Evolutionary conservation across 2,329 filamentous ascomycete species (phyloP), one percentile per base, ranked within the genome.

Genomic region (Xylariales sp.): DNA sequence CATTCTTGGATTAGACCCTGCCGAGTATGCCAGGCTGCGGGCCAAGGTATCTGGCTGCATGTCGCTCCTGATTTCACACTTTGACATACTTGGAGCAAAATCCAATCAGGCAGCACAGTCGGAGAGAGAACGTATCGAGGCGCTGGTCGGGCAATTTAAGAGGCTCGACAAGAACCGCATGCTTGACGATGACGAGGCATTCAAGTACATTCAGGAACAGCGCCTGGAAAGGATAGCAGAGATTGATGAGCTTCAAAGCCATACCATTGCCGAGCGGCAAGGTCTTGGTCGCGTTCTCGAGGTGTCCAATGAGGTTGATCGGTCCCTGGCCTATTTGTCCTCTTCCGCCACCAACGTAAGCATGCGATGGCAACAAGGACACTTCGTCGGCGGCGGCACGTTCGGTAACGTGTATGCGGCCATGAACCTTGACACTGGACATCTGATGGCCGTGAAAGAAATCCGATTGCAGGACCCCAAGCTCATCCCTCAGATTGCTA

Each of bases 361-460:
- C 32, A 80, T 97, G 67, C 84, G 93, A 49, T 98, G 93, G 93
- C 93, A 97, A 62, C 93, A 96, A 70, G 93, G 93, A n/a, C 88
- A 95, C 55, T 98, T 94, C 59, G 88, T 98, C 31, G 93, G 93
- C 38, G 91, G 93, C 39, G 93, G 93, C 51, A 96, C 91, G 0
- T 98, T 98, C 64, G 93, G 93, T 47, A 95, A 90, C 40, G 93
- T 98, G 9, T 98, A 98, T 57, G 89, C 89, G 24, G 93, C 90
- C 24, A 95, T 97, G 78, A 96, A 98, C 58, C 73, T 98, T 39
- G 94, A 98, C 66, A 91, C 88, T 19, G 91, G 91, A 44, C 89
- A 95, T 58, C 68, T 97, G 46, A 97, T 98, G 91, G 93, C 93
- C 3, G 93, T 98, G 52, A 98, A 98, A 66, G 93, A 98, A 65